Percentiles rank a stretch among this genome's conserved stretches.
These are phyloP conservation scores for Talaromyces atroroseus DNA, from an alignment of 2,329 filamentous ascomycete species.

Conservation along the genomic window DNA sequence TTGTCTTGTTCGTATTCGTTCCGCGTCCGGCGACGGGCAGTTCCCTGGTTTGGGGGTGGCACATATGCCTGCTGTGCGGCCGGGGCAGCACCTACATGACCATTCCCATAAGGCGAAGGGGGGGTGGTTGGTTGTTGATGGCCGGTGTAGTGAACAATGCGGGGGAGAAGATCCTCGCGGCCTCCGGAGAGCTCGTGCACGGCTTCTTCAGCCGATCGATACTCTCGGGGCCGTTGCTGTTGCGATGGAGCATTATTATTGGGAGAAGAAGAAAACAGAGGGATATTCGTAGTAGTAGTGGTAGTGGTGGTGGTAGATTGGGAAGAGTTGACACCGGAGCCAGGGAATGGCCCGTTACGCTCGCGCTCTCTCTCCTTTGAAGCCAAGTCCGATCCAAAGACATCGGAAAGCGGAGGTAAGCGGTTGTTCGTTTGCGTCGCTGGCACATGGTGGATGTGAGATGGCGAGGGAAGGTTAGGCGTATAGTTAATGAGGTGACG, in stretches of 20 bases:
- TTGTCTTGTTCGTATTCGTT: slow-evolving; percentile 90
- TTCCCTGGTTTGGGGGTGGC: slow-evolving; percentile 24
- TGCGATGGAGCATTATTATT: slow-evolving; percentile 37
- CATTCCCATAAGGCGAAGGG: slow-evolving; percentile 57
- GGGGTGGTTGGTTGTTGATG: slow-evolving; percentile 60
- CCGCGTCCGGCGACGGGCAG: slow-evolving; percentile 64
- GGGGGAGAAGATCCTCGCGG: slow-evolving; percentile 85
- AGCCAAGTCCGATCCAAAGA: slow-evolving; percentile 73
- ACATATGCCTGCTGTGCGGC: slow-evolving; percentile 55
- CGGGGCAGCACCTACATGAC: slow-evolving; percentile 49
- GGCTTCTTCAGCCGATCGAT: slow-evolving; percentile 91
- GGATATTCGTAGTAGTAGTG: slow-evolving; percentile 56
- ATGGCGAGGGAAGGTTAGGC: slow-evolving; percentile 74
- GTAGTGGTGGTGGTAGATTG: slow-evolving; percentile 60
- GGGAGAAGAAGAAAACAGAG: slow-evolving; percentile 71
- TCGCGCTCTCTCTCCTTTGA: slow-evolving; percentile 33
- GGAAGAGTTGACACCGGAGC: slow-evolving; percentile 57
- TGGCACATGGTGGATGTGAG: slow-evolving; percentile 85
- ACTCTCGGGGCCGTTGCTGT: slow-evolving; percentile 68
- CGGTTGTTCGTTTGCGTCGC: slow-evolving; percentile 87
- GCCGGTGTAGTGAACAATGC: slow-evolving; percentile 90
- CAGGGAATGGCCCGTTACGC: slow-evolving; percentile 43
- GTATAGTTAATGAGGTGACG: slow-evolving; percentile 76
- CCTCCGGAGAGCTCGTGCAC: slow-evolving; percentile 85
- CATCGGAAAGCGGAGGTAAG: slow-evolving; percentile 87